Percentiles rank a stretch among this genome's conserved stretches.
Evolutionary conservation across 2,329 filamentous ascomycete species (phyloP).

Genomic region (Xylaria sp.): DNA sequence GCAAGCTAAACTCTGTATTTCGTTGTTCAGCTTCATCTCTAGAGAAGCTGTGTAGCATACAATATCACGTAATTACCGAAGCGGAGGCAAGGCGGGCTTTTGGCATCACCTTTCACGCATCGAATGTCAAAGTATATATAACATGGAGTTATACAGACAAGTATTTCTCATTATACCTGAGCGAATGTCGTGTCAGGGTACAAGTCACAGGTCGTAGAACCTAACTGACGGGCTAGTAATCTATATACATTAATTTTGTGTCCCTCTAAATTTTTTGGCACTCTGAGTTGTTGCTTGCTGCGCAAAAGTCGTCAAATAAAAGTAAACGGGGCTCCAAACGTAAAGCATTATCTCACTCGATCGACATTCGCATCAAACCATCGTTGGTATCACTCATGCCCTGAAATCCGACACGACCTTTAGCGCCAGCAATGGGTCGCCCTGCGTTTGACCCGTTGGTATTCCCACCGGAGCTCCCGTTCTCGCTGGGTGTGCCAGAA

Average conservation of each 20-base stretch:
- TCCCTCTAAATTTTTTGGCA: too few relatives aligned
- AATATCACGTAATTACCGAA: background rate
- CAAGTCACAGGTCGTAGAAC: background rate
- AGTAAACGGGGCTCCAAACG: background rate
- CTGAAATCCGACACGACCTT: conserved; percentile 79
- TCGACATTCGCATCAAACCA: conserved; percentile 95
- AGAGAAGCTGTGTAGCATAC: background rate
- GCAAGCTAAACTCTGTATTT: background rate
- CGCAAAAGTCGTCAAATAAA: background rate
- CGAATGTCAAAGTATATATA: background rate
- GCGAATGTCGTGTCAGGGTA: background rate
- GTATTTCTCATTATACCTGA: background rate
- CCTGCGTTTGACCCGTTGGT: conserved; percentile 33
- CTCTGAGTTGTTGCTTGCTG: background rate
- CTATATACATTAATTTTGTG: background rate
- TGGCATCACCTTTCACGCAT: background rate
- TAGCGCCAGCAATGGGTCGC: conserved; percentile 62
- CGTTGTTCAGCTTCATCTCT: background rate
- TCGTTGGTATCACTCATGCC: conserved; percentile 97
- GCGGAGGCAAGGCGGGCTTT: background rate
- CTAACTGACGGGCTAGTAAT: background rate
- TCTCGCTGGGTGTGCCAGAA: conserved; percentile 61
- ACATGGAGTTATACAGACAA: background rate
- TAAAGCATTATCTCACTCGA: conserved; percentile 69
- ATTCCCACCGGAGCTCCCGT: conserved; percentile 53